These are phyloP conservation scores for Nannochloris sp. DNA, from an alignment of 139 green algal species.

Conservation along the genomic window DNA sequence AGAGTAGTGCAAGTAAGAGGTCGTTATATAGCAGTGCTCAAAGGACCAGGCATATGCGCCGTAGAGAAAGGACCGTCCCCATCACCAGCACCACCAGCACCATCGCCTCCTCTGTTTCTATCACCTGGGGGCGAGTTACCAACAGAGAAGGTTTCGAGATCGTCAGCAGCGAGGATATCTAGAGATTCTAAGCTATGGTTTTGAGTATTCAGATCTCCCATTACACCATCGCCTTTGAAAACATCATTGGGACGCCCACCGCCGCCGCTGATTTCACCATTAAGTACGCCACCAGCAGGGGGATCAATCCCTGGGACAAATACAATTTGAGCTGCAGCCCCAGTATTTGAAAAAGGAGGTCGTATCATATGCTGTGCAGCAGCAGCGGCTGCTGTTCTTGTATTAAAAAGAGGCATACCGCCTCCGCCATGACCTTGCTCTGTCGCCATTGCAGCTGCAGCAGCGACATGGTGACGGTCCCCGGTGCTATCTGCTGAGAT, in stretches of 20 bases:
- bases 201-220: not conserved
- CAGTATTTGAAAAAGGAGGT: not conserved
- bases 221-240: not conserved
- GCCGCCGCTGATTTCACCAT: not conserved
- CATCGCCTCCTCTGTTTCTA: too few relatives aligned
- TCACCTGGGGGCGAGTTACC: conserved; percentile 17
- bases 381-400: not conserved
- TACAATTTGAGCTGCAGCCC: not conserved
- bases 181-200: conserved; percentile 13
- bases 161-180: conserved; percentile 15
- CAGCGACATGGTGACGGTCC: not conserved
- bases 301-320: not conserved
- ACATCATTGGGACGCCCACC: not conserved
- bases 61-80: too few relatives aligned
- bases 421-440: not conserved
- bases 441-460: not conserved
- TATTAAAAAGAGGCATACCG: not conserved
- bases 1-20: too few relatives aligned
- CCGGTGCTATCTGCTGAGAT: not conserved
- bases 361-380: not conserved
- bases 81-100: too few relatives aligned
- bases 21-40: too few relatives aligned
- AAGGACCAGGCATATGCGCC: too few relatives aligned
- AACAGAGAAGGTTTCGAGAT: conserved; percentile 13
- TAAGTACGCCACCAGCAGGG: not conserved